These are phyloP conservation scores for Graphium sp. DNA, from an alignment of 2,329 filamentous ascomycete genomes.

Conservation along the genomic window DNA sequence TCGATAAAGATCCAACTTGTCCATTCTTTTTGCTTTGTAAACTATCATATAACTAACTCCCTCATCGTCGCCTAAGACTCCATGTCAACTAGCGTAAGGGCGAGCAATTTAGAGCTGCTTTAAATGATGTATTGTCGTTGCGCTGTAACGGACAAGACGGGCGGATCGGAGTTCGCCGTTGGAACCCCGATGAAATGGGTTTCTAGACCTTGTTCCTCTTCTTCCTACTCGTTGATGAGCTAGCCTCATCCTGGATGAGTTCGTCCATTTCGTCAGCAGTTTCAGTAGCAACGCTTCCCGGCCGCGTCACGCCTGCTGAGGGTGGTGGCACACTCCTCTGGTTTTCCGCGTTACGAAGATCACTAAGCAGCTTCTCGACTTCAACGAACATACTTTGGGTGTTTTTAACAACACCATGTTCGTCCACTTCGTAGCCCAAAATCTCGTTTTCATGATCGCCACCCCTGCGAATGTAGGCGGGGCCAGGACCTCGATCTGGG, in stretches of 20 bases:
- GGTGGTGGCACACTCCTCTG: constrained; percentile 23
- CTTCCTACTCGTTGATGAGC: constrained; percentile 5
- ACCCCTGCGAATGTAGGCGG: constrained; percentile 32
- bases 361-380: constrained; percentile 62
- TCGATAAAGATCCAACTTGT: too few species aligned
- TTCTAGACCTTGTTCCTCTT: constrained; percentile 4
- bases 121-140: too few species aligned
- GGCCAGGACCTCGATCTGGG: constrained; percentile 51
- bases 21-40: too few species aligned
- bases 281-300: constrained; percentile 12
- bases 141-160: too few species aligned
- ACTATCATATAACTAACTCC: too few species aligned
- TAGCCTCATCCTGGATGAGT: constrained; percentile 19
- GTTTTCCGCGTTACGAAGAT: constrained; percentile 59
- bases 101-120: too few species aligned
- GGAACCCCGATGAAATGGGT: too few species aligned
- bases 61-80: too few species aligned
- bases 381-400: constrained; percentile 80
- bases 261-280: constrained; percentile 33
- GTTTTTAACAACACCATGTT: constrained; percentile 77
- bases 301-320: constrained; percentile 6
- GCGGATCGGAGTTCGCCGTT: too few species aligned
- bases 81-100: too few species aligned
- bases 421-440: constrained; percentile 51
- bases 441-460: constrained; percentile 26